These are phyloP conservation scores for Stephanodiscus triporus DNA, from an alignment of 108 stramenopile species.

Conservation along the genomic window DNA sequence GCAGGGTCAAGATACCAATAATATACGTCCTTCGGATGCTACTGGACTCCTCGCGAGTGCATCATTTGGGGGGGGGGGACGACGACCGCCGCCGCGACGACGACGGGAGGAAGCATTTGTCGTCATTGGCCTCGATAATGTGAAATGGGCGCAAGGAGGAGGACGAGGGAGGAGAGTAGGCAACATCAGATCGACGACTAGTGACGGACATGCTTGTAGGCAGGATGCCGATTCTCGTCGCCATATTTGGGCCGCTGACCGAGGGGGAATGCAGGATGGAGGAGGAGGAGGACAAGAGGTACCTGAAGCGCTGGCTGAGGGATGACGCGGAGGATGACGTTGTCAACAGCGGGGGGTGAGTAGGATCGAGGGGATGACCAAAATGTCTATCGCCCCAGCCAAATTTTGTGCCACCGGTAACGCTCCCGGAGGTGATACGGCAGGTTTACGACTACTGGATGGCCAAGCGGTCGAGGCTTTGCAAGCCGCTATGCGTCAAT, in stretches of 20 bases:
- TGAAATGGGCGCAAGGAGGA: too few relatives aligned
- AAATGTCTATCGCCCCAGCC: slow-evolving; percentile 3
- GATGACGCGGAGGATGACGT: background rate
- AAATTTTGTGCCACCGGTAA: slow-evolving; percentile 48
- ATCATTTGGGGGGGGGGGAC: too few relatives aligned
- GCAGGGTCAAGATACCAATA: too few relatives aligned
- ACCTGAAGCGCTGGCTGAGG: background rate
- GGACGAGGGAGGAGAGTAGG: too few relatives aligned
- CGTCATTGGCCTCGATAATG: too few relatives aligned
- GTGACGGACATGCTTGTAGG: slow-evolving; percentile 49
- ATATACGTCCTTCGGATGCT: too few relatives aligned
- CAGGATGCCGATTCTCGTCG: slow-evolving; percentile 61
- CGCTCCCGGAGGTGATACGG: slow-evolving; percentile 57
- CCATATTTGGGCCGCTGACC: slow-evolving; percentile 53
- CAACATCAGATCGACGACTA: too few relatives aligned
- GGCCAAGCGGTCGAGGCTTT: slow-evolving; percentile 80
- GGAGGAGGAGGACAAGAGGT: background rate
- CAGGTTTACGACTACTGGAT: slow-evolving; percentile 91
- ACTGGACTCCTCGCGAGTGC: too few relatives aligned
- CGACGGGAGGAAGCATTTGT: too few relatives aligned
- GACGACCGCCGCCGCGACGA: too few relatives aligned
- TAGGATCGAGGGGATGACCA: background rate
- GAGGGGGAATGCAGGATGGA: slow-evolving; percentile 11
- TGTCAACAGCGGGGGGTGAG: background rate
- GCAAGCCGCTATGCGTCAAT: slow-evolving; percentile 89